These are phyloP conservation scores for Blastobotrys niveus DNA, from an alignment of 1,139 yeast species.

Conservation along the genomic window DNA sequence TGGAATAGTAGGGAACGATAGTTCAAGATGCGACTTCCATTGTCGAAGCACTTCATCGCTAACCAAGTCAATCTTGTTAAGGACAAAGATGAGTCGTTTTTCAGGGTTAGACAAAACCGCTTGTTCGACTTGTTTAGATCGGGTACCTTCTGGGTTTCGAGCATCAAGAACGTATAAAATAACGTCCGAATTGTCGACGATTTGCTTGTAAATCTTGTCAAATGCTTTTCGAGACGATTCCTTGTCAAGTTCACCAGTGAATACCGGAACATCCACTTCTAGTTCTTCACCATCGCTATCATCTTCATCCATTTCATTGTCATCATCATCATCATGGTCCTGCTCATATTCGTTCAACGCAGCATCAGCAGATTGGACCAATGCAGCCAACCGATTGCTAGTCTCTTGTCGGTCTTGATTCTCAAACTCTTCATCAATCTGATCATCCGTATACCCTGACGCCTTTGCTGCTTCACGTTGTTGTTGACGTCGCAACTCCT, in stretches of 20 bases:
- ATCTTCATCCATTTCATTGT: constrained; percentile 26
- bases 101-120: constrained; percentile 76
- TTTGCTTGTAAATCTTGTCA: constrained; percentile 65
- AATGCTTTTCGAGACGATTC: constrained; percentile 85
- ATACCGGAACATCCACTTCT: constrained; percentile 35
- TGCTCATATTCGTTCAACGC: constrained; percentile 58
- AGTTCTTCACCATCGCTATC: constrained; percentile 41
- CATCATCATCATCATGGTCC: constrained; percentile 37
- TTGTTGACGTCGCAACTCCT: constrained; percentile 44
- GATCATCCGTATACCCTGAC: constrained; percentile 37
- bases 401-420: constrained; percentile 42
- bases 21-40: constrained; percentile 77
- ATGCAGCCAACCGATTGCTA: constrained; percentile 66
- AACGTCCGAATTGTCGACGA: constrained; percentile 87
- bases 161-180: constrained; percentile 91
- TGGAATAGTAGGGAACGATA: constrained; percentile 89
- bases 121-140: constrained; percentile 87
- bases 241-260: constrained; percentile 32
- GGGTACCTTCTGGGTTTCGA: constrained; percentile 92
- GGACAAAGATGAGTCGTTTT: constrained; percentile 75
- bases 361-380: constrained; percentile 80
- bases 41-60: constrained; percentile 77
- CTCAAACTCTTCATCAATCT: constrained; percentile 37
- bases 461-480: constrained; percentile 46
- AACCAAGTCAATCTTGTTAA: constrained; percentile 88